A percentile compares a stretch with the other conserved stretches of the same genome.
phyloP scores from a whole-genome alignment of 306 rosid genomes.

The Dryas octopetala region DNA sequence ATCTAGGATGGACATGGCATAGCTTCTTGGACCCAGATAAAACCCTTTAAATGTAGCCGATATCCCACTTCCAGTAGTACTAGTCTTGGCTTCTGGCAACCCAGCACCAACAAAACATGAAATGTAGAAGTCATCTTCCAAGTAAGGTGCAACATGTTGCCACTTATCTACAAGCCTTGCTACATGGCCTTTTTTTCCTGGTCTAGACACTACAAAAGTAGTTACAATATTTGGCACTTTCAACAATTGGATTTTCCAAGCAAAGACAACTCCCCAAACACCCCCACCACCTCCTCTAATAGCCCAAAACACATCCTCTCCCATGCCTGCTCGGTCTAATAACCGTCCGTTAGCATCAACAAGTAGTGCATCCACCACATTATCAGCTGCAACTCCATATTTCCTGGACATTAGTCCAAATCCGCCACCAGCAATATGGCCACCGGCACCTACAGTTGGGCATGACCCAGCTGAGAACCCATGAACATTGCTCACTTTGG shows the following conservation, averaged over 20 bases:
- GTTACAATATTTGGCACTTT: slow-evolving; percentile 58
- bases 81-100: slow-evolving; percentile 46
- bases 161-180: slow-evolving; percentile 52
- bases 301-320: slow-evolving; percentile 92
- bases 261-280: slow-evolving; percentile 65
- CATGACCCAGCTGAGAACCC: slow-evolving; percentile 86
- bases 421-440: slow-evolving; percentile 79
- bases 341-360: slow-evolving; percentile 51
- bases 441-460: slow-evolving; percentile 85
- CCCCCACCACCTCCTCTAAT: slow-evolving; percentile 89
- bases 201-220: slow-evolving; percentile 43
- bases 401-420: slow-evolving; percentile 65
- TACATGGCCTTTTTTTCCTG: slow-evolving; percentile 42
- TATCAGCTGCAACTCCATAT: slow-evolving; percentile 74
- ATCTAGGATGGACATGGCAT: slow-evolving; percentile 36
- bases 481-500: slow-evolving; percentile 43
- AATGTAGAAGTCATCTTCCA: slow-evolving; percentile 53
- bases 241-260: slow-evolving; percentile 66
- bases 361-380: slow-evolving; percentile 63
- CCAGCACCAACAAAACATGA: slow-evolving; percentile 70
- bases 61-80: slow-evolving; percentile 27
- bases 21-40: slow-evolving; percentile 42
- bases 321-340: slow-evolving; percentile 53
- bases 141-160: slow-evolving; percentile 65
- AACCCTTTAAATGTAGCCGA: slow-evolving; percentile 60